A percentile compares a stretch with the other conserved stretches of the same genome.
phyloP scores from a whole-genome alignment of 371 early-diverging fungal genomes.

The Syncephalastrum contaminatum region DNA sequence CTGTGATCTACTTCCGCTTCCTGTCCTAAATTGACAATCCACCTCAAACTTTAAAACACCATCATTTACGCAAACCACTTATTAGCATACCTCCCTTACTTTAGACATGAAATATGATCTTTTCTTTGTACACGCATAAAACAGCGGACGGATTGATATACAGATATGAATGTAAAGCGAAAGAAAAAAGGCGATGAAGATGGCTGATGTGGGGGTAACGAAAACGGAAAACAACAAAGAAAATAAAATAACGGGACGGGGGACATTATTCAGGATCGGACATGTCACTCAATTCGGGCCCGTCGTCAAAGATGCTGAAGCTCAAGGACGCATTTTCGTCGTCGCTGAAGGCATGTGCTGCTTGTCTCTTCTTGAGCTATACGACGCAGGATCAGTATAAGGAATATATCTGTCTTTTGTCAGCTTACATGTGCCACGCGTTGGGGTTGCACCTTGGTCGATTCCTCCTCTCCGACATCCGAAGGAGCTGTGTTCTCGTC shows the following conservation, averaged over 20 bases:
- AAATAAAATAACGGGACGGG: background rate
- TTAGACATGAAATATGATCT: background rate
- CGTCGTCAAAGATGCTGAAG: conserved; percentile 49
- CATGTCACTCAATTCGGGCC: conserved; percentile 51
- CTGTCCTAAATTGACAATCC: conserved; percentile 13
- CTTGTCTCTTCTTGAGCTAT: conserved; percentile 1
- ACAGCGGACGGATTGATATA: background rate
- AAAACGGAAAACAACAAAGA: background rate
- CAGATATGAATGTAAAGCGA: background rate
- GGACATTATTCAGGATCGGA: conserved; percentile 20
- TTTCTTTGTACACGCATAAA: conserved; percentile 5
- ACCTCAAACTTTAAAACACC: background rate
- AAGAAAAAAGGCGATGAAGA: background rate
- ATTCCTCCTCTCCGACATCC: conserved; percentile 8
- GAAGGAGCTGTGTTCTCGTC: conserved; percentile 19
- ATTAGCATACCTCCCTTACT: too few species aligned
- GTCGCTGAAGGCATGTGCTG: conserved; percentile 19
- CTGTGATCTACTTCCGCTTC: conserved; percentile 29
- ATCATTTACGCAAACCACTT: too few species aligned
- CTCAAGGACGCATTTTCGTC: conserved; percentile 27
- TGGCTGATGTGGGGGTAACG: background rate
- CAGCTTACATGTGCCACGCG: too few species aligned
- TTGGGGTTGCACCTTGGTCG: background rate
- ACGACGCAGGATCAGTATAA: too few species aligned
- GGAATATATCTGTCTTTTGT: too few species aligned